Evolutionary conservation across 768 basidiomycete genomes (phyloP).

Genomic region (Boletellus emodensis): DNA sequence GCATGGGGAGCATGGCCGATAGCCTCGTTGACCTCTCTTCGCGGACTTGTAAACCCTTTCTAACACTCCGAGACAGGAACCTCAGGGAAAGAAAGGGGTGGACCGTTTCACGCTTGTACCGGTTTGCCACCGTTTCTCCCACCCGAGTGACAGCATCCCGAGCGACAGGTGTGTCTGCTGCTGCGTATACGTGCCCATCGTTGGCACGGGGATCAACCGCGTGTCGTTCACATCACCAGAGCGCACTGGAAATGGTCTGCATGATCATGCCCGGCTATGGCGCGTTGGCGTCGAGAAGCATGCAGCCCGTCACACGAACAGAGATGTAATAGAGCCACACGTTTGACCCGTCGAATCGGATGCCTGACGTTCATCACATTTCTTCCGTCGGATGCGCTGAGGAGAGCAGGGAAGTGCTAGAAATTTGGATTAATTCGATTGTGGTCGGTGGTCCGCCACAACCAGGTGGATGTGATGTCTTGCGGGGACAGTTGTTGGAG

Average conservation of each 20-base stretch:
- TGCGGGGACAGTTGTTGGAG: neutral
- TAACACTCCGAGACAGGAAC: constrained; percentile 15
- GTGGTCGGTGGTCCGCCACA: constrained; percentile 6
- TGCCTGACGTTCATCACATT: constrained; percentile 2
- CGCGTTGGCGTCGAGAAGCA: constrained; percentile 8
- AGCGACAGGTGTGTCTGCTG: constrained; percentile 6
- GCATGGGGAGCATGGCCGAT: constrained; percentile 21
- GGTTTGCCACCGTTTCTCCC: constrained; percentile 6
- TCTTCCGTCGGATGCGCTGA: neutral
- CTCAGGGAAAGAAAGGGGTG: constrained; percentile 21
- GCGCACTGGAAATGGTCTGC: constrained; percentile 14
- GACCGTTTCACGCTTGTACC: constrained; percentile 14
- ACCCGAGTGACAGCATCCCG: constrained; percentile 29
- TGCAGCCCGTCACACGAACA: constrained; percentile 2
- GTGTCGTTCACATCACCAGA: constrained; percentile 14
- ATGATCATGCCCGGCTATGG: constrained; percentile 10
- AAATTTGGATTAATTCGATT: constrained; percentile 4
- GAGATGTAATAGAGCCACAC: neutral
- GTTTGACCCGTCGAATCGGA: constrained; percentile 2
- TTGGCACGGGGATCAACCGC: no score
- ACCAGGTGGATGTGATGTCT: neutral
- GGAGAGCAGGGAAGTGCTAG: constrained; percentile 14
- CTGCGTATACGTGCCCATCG: constrained; percentile 10
- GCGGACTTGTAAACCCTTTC: neutral
- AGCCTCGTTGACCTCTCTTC: constrained; percentile 15